phyloP scores from a whole-genome alignment of 73 alveolate species.

The Urostyla sp. region DNA sequence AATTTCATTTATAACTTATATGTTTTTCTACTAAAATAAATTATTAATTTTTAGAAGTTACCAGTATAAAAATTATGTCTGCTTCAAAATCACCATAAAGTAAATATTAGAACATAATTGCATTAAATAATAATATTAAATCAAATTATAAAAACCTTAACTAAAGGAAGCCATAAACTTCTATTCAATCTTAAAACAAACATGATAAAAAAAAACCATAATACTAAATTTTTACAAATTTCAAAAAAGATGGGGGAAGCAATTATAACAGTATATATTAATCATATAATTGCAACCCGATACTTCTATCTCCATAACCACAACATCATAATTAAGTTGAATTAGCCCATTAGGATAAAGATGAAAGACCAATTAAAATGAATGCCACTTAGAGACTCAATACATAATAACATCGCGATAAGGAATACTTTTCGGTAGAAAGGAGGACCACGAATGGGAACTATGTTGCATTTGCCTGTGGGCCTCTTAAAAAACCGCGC shows the following conservation, averaged over 20 bases:
- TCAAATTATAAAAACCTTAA: not conserved
- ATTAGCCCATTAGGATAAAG: not conserved
- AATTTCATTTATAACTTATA: no score
- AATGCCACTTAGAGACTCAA: not conserved
- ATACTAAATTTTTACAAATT: not conserved
- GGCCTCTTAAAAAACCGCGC: conserved; percentile 48
- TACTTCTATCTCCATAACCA: not conserved
- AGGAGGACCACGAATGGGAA: conserved; percentile 54
- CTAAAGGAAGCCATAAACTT: not conserved
- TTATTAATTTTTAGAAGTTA: no score
- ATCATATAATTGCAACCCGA: not conserved
- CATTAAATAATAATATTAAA: no score
- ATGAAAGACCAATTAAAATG: not conserved
- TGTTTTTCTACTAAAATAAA: no score
- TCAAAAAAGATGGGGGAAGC: not conserved
- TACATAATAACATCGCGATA: not conserved
- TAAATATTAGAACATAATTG: no score
- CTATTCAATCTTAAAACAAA: not conserved
- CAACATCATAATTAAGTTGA: not conserved
- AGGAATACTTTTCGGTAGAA: conserved; percentile 49
- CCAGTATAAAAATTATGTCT: no score
- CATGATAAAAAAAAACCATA: not conserved
- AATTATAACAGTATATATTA: not conserved
- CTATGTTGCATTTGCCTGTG: conserved; percentile 54
- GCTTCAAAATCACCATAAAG: no score